Conservation (phyloP, 1,284 basidiomycete species). For the Cutaneotrichosporon sp. region DNA sequence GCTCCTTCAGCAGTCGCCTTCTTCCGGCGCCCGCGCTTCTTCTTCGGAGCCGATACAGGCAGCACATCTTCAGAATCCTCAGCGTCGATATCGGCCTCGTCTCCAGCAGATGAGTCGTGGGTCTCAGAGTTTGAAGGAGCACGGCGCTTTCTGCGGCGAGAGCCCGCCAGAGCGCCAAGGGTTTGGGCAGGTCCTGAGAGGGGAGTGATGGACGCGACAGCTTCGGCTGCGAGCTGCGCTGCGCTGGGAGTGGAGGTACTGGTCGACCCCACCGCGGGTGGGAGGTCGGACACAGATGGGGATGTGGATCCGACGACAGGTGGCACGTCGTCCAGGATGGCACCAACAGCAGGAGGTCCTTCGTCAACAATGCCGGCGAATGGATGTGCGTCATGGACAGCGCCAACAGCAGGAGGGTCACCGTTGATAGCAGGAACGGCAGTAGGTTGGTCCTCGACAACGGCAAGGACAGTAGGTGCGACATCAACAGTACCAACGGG, state of each 20-base stretch:
- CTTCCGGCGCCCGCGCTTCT: background rate
- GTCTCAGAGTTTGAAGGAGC: background rate
- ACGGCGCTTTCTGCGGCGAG: background rate
- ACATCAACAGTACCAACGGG: background rate
- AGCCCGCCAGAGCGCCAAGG: background rate
- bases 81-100: background rate
- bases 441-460: background rate
- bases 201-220: constrained; percentile 10
- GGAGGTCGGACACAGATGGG: background rate
- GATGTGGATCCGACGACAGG: background rate
- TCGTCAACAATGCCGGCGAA: too few relatives aligned
- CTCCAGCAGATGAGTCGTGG: background rate
- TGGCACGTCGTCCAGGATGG: background rate
- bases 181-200: background rate
- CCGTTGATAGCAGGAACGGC: background rate
- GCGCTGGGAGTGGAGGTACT: background rate
- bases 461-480: background rate
- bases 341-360: background rate
- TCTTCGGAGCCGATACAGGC: background rate
- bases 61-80: background rate
- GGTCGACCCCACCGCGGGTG: background rate
- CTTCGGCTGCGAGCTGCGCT: constrained; percentile 6
- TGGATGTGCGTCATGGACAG: background rate
- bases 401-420: background rate
- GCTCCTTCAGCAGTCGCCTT: background rate